Percentiles rank a stretch among this genome's conserved stretches.
These are phyloP conservation scores for Mucor saturninus DNA, from an alignment of 371 early-diverging fungal genomes.

Conservation along the genomic window DNA sequence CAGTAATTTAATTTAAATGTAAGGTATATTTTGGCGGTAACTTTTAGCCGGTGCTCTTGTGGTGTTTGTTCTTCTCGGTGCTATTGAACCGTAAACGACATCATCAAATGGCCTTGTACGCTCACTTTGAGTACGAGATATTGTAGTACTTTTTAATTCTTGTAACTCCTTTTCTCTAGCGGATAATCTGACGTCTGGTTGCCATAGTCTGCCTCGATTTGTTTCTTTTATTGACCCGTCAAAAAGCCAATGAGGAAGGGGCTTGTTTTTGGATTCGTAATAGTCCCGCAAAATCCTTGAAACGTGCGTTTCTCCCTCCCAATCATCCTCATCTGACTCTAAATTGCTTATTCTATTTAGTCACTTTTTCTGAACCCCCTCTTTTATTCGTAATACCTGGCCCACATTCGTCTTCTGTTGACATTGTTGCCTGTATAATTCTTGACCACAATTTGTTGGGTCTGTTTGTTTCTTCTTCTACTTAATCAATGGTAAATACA, in stretches of 20 bases:
- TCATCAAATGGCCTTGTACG: constrained; percentile 3
- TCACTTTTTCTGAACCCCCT: background rate
- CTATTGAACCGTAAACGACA: background rate
- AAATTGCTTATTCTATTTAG: background rate
- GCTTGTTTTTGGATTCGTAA: constrained; percentile 40
- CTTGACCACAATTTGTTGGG: constrained; percentile 54
- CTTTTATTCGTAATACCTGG: constrained; percentile 7
- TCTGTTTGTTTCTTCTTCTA: constrained; percentile 36
- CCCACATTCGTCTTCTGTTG: constrained; percentile 7
- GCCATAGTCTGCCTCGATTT: constrained; percentile 12
- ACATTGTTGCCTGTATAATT: constrained; percentile 59
- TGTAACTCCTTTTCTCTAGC: constrained; percentile 15
- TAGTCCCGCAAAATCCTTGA: constrained; percentile 54
- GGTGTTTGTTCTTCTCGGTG: constrained; percentile 4
- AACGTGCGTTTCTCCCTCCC: constrained; percentile 65
- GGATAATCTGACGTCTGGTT: background rate
- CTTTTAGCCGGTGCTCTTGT: background rate
- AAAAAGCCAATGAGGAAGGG: constrained; percentile 36
- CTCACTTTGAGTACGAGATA: constrained; percentile 12
- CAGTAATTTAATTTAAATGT: constrained; percentile 1
- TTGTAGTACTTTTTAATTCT: background rate
- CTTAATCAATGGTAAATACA: background rate
- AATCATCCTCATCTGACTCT: constrained; percentile 65
- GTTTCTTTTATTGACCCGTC: constrained; percentile 24
- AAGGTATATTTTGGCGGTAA: background rate